Percentiles rank a stretch among this genome's conserved stretches.
phyloP scores from a whole-genome alignment of 495 filamentous ascomycete genomes.

The Hypoxylon fragiforme region DNA sequence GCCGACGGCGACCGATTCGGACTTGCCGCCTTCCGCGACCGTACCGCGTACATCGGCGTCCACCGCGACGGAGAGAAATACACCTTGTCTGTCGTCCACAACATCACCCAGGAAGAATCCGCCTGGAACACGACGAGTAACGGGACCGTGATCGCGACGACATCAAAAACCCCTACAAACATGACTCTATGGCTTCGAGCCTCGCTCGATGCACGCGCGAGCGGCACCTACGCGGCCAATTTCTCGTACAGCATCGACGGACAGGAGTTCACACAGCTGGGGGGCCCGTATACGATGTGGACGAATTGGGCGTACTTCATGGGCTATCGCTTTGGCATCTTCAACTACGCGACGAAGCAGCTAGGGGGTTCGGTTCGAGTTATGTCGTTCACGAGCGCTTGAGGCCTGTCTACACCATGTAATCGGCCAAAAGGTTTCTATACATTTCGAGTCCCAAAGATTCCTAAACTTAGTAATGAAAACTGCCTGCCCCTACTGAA shows the following conservation, averaged over 20 bases:
- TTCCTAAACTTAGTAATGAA: too few relatives aligned
- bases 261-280: conserved; percentile 46
- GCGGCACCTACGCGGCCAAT: conserved; percentile 24
- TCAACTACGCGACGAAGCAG: conserved; percentile 59
- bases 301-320: conserved; percentile 56
- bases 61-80: conserved; percentile 31
- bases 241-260: conserved; percentile 61
- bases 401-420: background rate
- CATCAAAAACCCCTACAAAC: conserved; percentile 21
- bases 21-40: conserved; percentile 55
- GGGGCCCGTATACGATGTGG: conserved; percentile 44
- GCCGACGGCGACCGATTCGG: conserved; percentile 55
- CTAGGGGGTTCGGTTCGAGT: conserved; percentile 52
- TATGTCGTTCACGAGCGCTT: conserved; percentile 11
- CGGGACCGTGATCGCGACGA: conserved; percentile 43
- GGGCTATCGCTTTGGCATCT: conserved; percentile 60
- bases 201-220: conserved; percentile 20
- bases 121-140: conserved; percentile 48
- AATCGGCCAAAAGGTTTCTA: too few relatives aligned
- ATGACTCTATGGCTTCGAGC: conserved; percentile 47
- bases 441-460: too few relatives aligned
- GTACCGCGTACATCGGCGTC: conserved; percentile 56
- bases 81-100: conserved; percentile 29
- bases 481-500: too few relatives aligned
- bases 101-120: conserved; percentile 25